Conservation (phyloP, 176 grass and related monocot genomes). For the Zoysia japonica region DNA sequence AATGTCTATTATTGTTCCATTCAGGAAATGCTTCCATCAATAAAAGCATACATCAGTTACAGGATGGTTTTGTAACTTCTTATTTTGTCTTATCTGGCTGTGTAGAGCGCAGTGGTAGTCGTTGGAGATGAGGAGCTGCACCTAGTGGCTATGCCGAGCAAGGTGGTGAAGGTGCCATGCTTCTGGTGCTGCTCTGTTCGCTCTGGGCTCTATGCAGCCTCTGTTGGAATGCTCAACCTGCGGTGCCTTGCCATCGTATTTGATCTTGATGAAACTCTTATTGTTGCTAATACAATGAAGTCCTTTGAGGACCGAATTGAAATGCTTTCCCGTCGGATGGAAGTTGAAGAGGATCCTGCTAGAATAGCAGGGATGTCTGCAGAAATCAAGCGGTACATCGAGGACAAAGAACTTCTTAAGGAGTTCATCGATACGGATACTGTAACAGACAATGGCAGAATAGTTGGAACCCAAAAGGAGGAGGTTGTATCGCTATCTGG, state of each 20-base stretch:
- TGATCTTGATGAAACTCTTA: slow-evolving; percentile 95
- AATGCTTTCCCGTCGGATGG: slow-evolving; percentile 68
- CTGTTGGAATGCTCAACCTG: slow-evolving; percentile 81
- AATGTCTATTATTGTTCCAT: slow-evolving; percentile 10
- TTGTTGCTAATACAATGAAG: slow-evolving; percentile 97
- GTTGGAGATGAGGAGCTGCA: slow-evolving; percentile 87
- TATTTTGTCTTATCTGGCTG: slow-evolving; percentile 4
- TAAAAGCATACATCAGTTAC: background rate
- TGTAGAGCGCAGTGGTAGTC: slow-evolving; percentile 79
- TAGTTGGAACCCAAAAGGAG: slow-evolving; percentile 67
- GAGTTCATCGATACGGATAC: slow-evolving; percentile 79
- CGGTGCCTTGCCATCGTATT: slow-evolving; percentile 92
- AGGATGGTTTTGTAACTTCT: background rate
- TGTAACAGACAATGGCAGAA: slow-evolving; percentile 64
- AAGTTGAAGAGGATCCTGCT: slow-evolving; percentile 70
- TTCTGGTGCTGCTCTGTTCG: slow-evolving; percentile 95
- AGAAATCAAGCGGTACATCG: slow-evolving; percentile 89
- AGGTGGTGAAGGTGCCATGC: slow-evolving; percentile 66
- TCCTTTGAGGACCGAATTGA: slow-evolving; percentile 85
- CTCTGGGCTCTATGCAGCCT: slow-evolving; percentile 63
- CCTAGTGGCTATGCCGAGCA: slow-evolving; percentile 91
- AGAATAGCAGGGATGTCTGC: slow-evolving; percentile 83
- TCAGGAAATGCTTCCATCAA: background rate
- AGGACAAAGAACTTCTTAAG: slow-evolving; percentile 81
- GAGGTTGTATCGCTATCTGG: slow-evolving; percentile 50